A percentile compares a stretch with the other conserved stretches of the same genome.
These are phyloP conservation scores for Albugo laibachii DNA, from an alignment of 352 stramenopile genomes.

Conservation along the genomic window DNA sequence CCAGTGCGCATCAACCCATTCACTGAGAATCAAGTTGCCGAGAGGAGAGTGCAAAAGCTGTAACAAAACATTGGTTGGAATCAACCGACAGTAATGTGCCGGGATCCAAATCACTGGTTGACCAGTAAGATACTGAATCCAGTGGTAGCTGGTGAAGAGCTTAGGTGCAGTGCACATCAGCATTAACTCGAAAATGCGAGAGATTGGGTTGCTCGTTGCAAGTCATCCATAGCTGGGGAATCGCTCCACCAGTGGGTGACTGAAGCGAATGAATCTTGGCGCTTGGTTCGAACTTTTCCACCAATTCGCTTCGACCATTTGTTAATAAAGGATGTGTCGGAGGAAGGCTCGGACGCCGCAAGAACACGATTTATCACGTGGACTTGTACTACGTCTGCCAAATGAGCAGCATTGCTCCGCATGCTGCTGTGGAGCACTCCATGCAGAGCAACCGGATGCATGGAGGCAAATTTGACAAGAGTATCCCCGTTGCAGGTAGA, in stretches of 20 bases:
- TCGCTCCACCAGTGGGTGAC: slow-evolving; percentile 1
- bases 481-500: slow-evolving; percentile 4
- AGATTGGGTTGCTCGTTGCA: not conserved
- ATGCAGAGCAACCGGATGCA: not conserved
- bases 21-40: too few species aligned
- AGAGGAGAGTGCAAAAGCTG: too few species aligned
- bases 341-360: not conserved
- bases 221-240: not conserved
- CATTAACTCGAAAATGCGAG: slow-evolving; percentile 3
- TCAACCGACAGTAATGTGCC: too few species aligned
- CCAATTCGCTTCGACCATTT: too few species aligned
- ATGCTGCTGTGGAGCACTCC: not conserved
- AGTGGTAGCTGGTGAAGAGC: slow-evolving; percentile 2
- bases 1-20: too few species aligned
- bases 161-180: slow-evolving; percentile 1
- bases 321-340: too few species aligned
- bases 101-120: not conserved
- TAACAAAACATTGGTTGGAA: too few species aligned
- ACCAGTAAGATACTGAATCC: slow-evolving; percentile 5
- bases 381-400: not conserved
- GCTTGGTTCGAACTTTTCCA: too few species aligned
- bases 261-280: not conserved
- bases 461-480: not conserved
- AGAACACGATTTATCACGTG: too few species aligned
- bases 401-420: not conserved